Evolutionary conservation across 768 basidiomycete genomes (phyloP).

Genomic region (Lactarius sp.): DNA sequence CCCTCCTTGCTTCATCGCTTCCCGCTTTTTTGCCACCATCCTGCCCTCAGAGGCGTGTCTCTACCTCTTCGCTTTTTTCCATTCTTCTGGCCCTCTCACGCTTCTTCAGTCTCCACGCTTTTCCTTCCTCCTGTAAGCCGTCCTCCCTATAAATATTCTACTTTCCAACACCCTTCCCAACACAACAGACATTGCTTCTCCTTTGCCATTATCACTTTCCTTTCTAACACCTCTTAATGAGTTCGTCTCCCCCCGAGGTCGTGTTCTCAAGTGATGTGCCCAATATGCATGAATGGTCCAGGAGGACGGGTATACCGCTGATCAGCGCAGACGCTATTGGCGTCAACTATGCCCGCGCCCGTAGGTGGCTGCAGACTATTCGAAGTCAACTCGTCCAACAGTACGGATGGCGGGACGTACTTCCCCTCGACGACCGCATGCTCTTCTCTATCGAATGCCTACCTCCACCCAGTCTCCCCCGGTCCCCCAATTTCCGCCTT

Average conservation of each 20-base stretch:
- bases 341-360: constrained; percentile 73
- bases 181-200: constrained; percentile 12
- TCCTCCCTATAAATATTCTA: constrained; percentile 21
- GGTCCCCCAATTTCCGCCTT: constrained; percentile 65
- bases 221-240: constrained; percentile 27
- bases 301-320: constrained; percentile 71
- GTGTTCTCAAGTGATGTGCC: constrained; percentile 75
- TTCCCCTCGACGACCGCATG: constrained; percentile 59
- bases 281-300: constrained; percentile 81
- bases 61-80: constrained; percentile 4
- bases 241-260: constrained; percentile 46
- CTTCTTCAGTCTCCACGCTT: constrained; percentile 22
- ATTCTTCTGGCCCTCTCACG: constrained; percentile 13
- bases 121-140: constrained; percentile 20
- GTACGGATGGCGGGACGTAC: constrained; percentile 63
- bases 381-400: constrained; percentile 59
- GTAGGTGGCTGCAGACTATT: constrained; percentile 66
- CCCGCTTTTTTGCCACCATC: constrained; percentile 18
- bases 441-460: constrained; percentile 76
- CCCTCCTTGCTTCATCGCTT: constrained; percentile 24
- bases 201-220: constrained; percentile 22
- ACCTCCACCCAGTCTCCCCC: constrained; percentile 67
- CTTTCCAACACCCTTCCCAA: constrained; percentile 12
- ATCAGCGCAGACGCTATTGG: constrained; percentile 81
- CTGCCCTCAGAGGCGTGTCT: constrained; percentile 21